These are phyloP conservation scores for Populus nigra DNA, from an alignment of 345 rosid species.

Conservation along the genomic window DNA sequence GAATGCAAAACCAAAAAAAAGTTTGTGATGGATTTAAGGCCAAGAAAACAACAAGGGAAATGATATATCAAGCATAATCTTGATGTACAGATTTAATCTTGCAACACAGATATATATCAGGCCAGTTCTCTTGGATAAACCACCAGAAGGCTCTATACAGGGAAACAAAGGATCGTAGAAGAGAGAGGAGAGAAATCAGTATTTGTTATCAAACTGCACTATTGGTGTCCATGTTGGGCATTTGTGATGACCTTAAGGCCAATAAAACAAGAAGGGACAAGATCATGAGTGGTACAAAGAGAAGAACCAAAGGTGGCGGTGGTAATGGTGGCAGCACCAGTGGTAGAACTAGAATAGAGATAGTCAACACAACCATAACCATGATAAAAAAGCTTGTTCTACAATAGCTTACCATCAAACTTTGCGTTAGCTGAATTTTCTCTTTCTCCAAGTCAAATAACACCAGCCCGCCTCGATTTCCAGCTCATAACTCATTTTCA, in stretches of 20 bases:
- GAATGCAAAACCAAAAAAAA: not conserved
- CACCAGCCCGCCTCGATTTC: not conserved
- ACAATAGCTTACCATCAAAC: not conserved
- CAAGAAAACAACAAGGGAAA: not conserved
- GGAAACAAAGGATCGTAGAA: not conserved
- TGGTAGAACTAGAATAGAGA: conserved; percentile 4
- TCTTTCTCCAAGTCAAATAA: not conserved
- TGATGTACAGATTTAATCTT: not conserved
- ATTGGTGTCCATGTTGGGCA: not conserved
- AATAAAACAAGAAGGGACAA: conserved; percentile 1
- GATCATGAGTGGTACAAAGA: conserved; percentile 6
- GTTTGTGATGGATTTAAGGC: not conserved
- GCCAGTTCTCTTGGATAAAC: too few relatives aligned
- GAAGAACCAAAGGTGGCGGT: conserved; percentile 6
- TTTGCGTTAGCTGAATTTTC: not conserved
- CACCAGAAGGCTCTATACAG: not conserved
- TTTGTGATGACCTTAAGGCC: not conserved
- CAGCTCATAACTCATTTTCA: not conserved
- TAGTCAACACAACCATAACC: conserved; percentile 3
- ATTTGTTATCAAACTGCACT: not conserved
- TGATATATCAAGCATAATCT: not conserved
- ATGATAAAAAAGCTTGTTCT: not conserved
- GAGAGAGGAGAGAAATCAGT: not conserved
- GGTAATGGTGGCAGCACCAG: conserved; percentile 8
- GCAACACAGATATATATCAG: not conserved